These are phyloP conservation scores for Syzygium jambos DNA, from an alignment of 345 rosid species.

Conservation along the genomic window DNA sequence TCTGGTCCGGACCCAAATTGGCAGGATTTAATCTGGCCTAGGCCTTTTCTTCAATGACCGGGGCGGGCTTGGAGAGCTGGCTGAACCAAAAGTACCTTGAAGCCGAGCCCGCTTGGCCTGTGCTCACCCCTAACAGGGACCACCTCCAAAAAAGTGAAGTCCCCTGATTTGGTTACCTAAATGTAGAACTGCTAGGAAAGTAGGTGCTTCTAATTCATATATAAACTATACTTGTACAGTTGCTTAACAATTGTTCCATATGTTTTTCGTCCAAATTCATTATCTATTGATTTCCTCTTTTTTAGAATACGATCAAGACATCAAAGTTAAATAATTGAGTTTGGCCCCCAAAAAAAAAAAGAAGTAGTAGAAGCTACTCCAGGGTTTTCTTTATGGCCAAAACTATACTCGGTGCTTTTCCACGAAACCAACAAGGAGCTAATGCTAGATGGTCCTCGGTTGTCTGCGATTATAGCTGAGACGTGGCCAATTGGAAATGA, in stretches of 20 bases:
- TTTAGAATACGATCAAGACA: background rate
- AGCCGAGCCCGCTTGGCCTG: background rate
- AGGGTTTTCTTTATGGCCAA: background rate
- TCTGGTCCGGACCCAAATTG: background rate
- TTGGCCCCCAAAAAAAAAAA: background rate
- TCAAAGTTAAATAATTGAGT: background rate
- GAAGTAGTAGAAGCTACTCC: background rate
- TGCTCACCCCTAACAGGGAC: background rate
- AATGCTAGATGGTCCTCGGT: background rate
- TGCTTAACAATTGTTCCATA: background rate
- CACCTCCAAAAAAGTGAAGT: background rate
- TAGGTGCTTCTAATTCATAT: background rate
- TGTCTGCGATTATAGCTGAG: background rate
- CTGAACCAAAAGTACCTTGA: background rate
- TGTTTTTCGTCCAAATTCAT: background rate
- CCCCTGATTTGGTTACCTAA: background rate
- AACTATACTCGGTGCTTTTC: background rate
- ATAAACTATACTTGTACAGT: background rate
- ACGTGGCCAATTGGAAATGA: background rate
- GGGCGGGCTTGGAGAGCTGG: background rate
- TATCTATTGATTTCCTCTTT: background rate
- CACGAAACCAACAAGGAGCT: background rate
- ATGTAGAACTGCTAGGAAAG: background rate
- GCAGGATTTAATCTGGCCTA: background rate
- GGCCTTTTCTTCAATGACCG: too few species aligned